These are phyloP conservation scores for Ophioceras dolichostomum DNA, from an alignment of 2,329 filamentous ascomycete species.

Conservation along the genomic window DNA sequence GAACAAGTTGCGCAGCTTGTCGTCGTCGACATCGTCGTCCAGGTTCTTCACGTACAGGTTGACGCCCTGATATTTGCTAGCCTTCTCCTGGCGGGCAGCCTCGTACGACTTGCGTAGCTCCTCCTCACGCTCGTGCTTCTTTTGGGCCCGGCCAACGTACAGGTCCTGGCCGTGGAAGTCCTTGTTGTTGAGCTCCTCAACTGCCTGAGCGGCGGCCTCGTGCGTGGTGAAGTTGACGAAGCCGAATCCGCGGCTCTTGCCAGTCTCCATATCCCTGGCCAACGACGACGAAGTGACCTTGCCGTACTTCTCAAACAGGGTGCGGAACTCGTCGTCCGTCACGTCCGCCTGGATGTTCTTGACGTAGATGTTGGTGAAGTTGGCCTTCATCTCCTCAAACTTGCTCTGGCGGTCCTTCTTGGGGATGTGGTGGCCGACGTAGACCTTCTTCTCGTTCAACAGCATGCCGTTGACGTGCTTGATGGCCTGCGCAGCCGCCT, in stretches of 20 bases:
- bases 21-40: conserved; percentile 91
- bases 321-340: conserved; percentile 87
- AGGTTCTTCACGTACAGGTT: conserved; percentile 99
- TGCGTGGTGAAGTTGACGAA: conserved; percentile 95
- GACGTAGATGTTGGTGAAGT: conserved; percentile 99
- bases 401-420: conserved; percentile 99
- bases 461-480: conserved; percentile 99
- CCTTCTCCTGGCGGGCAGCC: conserved; percentile 93
- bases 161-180: conserved; percentile 92
- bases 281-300: conserved; percentile 94
- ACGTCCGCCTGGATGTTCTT: conserved; percentile 88
- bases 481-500: conserved; percentile 92
- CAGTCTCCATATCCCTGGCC: conserved; percentile 68
- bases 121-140: conserved; percentile 99
- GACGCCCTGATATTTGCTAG: conserved; percentile 97
- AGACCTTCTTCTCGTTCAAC: conserved; percentile 99
- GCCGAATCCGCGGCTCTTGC: conserved; percentile 90
- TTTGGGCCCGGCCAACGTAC: conserved; percentile 96
- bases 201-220: conserved; percentile 72
- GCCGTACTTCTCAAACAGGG: conserved; percentile 82
- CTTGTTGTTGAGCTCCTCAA: conserved; percentile 82
- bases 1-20: conserved; percentile 93
- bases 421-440: conserved; percentile 96
- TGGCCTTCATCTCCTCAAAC: conserved; percentile 99
- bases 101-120: conserved; percentile 98